These are phyloP conservation scores for Syzygium grande DNA, from an alignment of 345 rosid genomes.

Conservation along the genomic window DNA sequence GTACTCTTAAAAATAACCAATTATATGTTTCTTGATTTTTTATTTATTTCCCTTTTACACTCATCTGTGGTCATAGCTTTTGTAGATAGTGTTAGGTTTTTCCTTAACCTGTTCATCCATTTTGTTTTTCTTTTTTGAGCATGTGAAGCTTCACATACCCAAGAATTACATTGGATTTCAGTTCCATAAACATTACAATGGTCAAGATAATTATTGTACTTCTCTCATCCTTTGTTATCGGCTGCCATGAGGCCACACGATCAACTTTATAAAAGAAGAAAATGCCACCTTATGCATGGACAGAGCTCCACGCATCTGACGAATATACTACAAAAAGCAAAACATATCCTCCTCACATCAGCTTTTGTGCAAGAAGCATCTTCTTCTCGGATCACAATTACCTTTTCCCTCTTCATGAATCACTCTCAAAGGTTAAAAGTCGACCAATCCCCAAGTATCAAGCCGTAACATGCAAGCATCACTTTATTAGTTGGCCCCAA, in stretches of 20 bases:
- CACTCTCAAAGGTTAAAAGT: background rate
- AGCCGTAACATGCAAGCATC: background rate
- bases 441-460: background rate
- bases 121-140: background rate
- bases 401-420: background rate
- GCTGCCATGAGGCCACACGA: background rate
- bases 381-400: background rate
- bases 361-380: background rate
- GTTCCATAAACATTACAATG: too few species aligned
- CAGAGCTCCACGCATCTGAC: background rate
- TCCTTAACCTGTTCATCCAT: background rate
- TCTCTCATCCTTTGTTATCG: background rate
- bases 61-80: background rate
- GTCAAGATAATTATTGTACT: background rate
- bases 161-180: background rate
- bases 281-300: background rate
- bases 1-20: background rate
- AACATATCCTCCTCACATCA: background rate
- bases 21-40: background rate
- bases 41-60: background rate
- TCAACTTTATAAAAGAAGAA: background rate
- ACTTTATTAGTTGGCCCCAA: background rate
- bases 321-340: background rate
- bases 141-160: background rate
- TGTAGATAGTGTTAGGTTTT: background rate